phyloP scores from a whole-genome alignment of 2,329 filamentous ascomycete genomes.

The Fusarium tricinctum region DNA sequence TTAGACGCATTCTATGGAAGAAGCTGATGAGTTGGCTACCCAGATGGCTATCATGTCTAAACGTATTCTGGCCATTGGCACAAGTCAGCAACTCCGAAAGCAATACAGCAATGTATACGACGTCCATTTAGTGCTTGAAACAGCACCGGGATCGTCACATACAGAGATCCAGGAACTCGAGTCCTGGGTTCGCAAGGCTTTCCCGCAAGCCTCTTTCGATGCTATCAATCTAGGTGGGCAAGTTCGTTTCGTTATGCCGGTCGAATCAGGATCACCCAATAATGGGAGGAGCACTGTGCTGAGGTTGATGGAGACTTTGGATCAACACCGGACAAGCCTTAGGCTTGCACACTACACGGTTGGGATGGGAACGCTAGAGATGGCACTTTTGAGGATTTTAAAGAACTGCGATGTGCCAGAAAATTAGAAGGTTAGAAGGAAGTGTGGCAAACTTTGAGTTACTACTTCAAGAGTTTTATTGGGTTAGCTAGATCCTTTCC shows the following conservation, averaged over 20 bases:
- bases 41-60: conserved; percentile 64
- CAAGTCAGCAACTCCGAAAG: conserved; percentile 68
- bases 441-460: not conserved
- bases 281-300: conserved; percentile 48
- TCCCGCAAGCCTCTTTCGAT: conserved; percentile 69
- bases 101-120: conserved; percentile 73
- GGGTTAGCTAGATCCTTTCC: too few relatives aligned
- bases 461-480: too few relatives aligned
- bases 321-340: conserved; percentile 58
- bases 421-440: not conserved
- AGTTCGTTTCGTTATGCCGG: conserved; percentile 45
- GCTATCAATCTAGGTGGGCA: conserved; percentile 74
- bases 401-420: not conserved
- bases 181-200: conserved; percentile 65
- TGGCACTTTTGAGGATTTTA: conserved; percentile 78
- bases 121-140: conserved; percentile 71
- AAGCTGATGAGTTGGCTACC: conserved; percentile 85
- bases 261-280: conserved; percentile 41
- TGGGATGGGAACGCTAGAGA: conserved; percentile 75
- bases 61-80: conserved; percentile 71
- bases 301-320: conserved; percentile 67
- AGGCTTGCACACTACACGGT: conserved; percentile 77
- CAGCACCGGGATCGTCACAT: conserved; percentile 68
- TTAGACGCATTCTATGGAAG: conserved; percentile 88
- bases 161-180: conserved; percentile 70